Evolutionary conservation across 2,329 filamentous ascomycete species (phyloP).

Genomic region (Fusarium sp.): DNA sequence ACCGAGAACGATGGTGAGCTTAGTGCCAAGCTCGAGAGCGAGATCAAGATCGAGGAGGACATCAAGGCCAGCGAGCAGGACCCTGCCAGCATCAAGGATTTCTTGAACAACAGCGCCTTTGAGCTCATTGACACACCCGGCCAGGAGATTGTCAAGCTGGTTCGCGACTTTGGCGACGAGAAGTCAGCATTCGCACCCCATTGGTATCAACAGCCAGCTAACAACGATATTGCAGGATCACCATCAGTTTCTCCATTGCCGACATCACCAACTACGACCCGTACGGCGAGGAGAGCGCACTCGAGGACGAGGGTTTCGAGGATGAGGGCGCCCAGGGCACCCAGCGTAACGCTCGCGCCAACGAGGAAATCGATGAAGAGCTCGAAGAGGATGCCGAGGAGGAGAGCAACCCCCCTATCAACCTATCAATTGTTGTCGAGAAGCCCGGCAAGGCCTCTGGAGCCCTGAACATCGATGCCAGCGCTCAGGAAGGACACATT

Average conservation of each 20-base stretch:
- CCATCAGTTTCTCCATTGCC: slow-evolving; percentile 55
- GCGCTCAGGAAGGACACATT: slow-evolving; percentile 86
- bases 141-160: slow-evolving; percentile 87
- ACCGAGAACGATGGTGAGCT: slow-evolving; percentile 79
- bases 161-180: slow-evolving; percentile 85
- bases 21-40: slow-evolving; percentile 83
- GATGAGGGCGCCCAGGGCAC: slow-evolving; percentile 56
- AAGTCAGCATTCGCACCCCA: slow-evolving; percentile 65
- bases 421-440: slow-evolving; percentile 87
- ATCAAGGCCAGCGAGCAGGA: slow-evolving; percentile 77
- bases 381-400: slow-evolving; percentile 62
- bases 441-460: slow-evolving; percentile 77
- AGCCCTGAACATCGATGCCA: slow-evolving; percentile 85
- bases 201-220: slow-evolving; percentile 18
- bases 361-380: slow-evolving; percentile 41
- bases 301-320: slow-evolving; percentile 52
- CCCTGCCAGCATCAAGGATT: slow-evolving; percentile 84
- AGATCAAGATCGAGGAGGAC: slow-evolving; percentile 85
- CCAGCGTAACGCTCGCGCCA: slow-evolving; percentile 58
- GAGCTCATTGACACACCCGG: slow-evolving; percentile 84
- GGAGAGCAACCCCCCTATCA: slow-evolving; percentile 76
- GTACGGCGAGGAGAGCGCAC: slow-evolving; percentile 49
- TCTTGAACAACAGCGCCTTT: slow-evolving; percentile 85
- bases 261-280: slow-evolving; percentile 53
- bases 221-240: slow-evolving; percentile 48